phyloP scores from a whole-genome alignment of 176 grass and related monocot genomes.

The Puccinellia tenuiflora region DNA sequence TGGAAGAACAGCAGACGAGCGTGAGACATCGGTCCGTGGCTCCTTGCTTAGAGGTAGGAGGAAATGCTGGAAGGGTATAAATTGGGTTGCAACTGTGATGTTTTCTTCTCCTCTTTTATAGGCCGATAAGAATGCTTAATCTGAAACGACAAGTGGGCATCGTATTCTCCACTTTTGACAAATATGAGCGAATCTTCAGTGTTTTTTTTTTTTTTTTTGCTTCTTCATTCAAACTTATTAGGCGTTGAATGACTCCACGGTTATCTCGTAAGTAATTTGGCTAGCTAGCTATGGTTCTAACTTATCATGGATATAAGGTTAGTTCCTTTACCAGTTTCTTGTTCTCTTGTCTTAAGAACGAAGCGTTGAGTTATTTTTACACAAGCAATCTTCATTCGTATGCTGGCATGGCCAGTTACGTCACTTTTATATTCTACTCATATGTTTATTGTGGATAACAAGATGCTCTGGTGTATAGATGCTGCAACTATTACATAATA shows the following conservation, averaged over 20 bases:
- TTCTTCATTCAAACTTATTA: constrained; percentile 34
- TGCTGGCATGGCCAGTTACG: background rate
- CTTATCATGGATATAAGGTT: background rate
- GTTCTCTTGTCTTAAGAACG: background rate
- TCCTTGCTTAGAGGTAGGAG: constrained; percentile 9
- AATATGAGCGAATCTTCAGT: background rate
- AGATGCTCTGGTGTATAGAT: background rate
- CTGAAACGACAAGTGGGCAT: constrained; percentile 25
- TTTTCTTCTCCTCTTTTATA: constrained; percentile 46
- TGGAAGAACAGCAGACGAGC: background rate
- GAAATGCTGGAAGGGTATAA: background rate
- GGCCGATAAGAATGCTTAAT: constrained; percentile 11
- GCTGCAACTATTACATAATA: background rate
- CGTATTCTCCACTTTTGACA: constrained; percentile 25
- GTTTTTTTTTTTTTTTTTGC: background rate
- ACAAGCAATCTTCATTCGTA: background rate
- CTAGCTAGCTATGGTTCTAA: background rate
- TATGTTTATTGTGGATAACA: background rate
- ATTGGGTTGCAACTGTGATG: constrained; percentile 1
- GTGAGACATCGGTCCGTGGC: constrained; percentile 27
- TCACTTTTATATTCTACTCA: background rate
- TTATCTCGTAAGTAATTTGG: background rate
- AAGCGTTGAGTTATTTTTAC: background rate
- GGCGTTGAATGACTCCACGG: background rate
- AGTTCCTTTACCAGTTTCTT: background rate